Percentiles rank a stretch among this genome's conserved stretches.
These are phyloP conservation scores for Phlebopus sp. DNA, from an alignment of 1,284 basidiomycete genomes.

Conservation along the genomic window DNA sequence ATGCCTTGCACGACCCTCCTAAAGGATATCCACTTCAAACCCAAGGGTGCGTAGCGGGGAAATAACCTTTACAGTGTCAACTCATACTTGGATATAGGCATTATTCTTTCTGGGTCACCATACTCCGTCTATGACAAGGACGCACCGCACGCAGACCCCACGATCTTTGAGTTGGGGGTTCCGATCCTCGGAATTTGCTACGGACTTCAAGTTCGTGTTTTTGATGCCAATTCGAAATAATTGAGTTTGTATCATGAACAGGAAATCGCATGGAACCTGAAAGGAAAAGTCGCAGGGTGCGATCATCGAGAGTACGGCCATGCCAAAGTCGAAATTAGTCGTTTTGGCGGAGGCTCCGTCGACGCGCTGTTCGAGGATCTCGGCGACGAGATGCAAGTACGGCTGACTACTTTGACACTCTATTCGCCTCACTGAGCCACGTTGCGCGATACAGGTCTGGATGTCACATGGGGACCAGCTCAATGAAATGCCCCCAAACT, in stretches of 20 bases:
- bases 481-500: conserved; percentile 76
- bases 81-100: conserved; percentile 50
- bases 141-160: conserved; percentile 93
- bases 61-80: neutral
- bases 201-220: conserved; percentile 77
- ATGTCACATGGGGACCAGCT: conserved; percentile 99
- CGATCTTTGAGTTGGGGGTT: conserved; percentile 88
- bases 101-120: conserved; percentile 97
- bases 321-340: conserved; percentile 77
- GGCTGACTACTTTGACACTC: conserved; percentile 6
- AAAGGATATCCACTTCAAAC: conserved; percentile 88
- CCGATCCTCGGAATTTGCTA: conserved; percentile 98
- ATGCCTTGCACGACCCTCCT: conserved; percentile 96
- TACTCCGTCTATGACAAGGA: conserved; percentile 96
- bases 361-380: conserved; percentile 87
- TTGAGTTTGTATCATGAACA: neutral
- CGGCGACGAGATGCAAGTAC: conserved; percentile 79
- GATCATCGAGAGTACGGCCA: conserved; percentile 96
- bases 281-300: conserved; percentile 86
- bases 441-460: conserved; percentile 74
- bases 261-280: conserved; percentile 92
- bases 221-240: too few relatives aligned
- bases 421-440: neutral
- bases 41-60: conserved; percentile 66
- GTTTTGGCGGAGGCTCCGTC: conserved; percentile 58